These are phyloP conservation scores for Candida oleophila DNA, from an alignment of 805 yeast genomes.

Conservation along the genomic window DNA sequence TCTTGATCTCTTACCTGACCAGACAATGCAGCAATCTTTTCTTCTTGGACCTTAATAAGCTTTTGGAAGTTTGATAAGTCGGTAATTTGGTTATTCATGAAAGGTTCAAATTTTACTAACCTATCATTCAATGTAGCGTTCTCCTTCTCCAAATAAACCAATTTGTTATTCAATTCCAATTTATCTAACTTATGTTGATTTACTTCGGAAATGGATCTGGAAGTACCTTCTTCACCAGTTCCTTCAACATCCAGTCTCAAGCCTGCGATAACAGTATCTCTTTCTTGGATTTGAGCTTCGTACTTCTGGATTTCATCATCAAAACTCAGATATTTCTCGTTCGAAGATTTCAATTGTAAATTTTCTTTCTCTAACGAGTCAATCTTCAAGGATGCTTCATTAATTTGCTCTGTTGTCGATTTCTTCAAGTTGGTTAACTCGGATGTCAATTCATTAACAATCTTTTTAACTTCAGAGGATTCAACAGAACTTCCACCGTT, in stretches of 20 bases:
- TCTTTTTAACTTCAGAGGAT: conserved; percentile 27
- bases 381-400: conserved; percentile 56
- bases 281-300: conserved; percentile 25
- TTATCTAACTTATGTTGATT: conserved; percentile 42
- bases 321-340: conserved; percentile 1
- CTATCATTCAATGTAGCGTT: conserved; percentile 42
- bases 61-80: conserved; percentile 54
- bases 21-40: conserved; percentile 40
- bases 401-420: conserved; percentile 48
- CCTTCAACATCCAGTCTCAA: conserved; percentile 25
- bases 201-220: conserved; percentile 27
- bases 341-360: conserved; percentile 11
- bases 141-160: conserved; percentile 47
- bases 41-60: conserved; percentile 53
- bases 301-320: conserved; percentile 11
- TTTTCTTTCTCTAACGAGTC: conserved; percentile 43
- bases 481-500: conserved; percentile 9
- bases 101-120: conserved; percentile 47
- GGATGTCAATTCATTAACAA: conserved; percentile 30
- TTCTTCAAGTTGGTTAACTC: conserved; percentile 32
- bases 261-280: conserved; percentile 30
- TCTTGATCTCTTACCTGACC: conserved; percentile 44
- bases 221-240: conserved; percentile 17
- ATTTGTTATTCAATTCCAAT: conserved; percentile 42
- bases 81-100: conserved; percentile 51